These are phyloP conservation scores for Amylostereum chailletii DNA, from an alignment of 1,284 basidiomycete genomes.

Conservation along the genomic window DNA sequence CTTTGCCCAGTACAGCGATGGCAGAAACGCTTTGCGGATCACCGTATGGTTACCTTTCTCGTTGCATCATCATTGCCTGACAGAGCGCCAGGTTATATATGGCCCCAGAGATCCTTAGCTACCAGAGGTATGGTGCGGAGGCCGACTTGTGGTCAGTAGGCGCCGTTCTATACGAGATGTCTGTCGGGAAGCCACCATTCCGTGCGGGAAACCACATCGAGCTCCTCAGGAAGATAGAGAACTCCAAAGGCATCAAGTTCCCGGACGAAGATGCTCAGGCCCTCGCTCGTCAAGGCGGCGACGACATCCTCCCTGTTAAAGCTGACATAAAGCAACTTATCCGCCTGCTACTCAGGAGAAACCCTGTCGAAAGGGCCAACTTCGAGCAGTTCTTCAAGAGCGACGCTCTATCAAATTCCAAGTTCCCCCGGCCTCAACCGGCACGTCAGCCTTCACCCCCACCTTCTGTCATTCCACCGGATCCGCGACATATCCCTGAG, in stretches of 20 bases:
- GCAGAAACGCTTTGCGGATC: conserved; percentile 98
- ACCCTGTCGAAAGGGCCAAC: conserved; percentile 77
- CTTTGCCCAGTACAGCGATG: conserved; percentile 85
- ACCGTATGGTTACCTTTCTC: conserved; percentile 48
- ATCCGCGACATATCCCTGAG: conserved; percentile 37
- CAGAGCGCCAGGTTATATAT: conserved; percentile 73
- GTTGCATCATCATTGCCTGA: neutral
- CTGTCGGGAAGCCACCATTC: conserved; percentile 89
- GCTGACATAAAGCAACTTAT: conserved; percentile 87
- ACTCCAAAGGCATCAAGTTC: conserved; percentile 79
- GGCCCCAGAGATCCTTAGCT: conserved; percentile 96
- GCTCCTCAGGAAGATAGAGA: conserved; percentile 88
- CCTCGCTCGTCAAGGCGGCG: conserved; percentile 26
- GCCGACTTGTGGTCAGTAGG: conserved; percentile 98
- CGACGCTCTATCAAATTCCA: conserved; percentile 74
- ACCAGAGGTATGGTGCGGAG: conserved; percentile 97
- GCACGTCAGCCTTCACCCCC: conserved; percentile 3
- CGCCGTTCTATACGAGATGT: conserved; percentile 95
- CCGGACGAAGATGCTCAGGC: conserved; percentile 73
- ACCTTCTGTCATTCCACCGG: neutral
- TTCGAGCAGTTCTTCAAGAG: conserved; percentile 92
- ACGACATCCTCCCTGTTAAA: conserved; percentile 54
- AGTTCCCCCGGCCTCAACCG: conserved; percentile 42
- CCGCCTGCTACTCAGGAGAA: conserved; percentile 72
- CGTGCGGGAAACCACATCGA: conserved; percentile 96